These are phyloP conservation scores for Annulohypoxylon moriforme DNA, from an alignment of 495 filamentous ascomycete genomes.

Conservation along the genomic window DNA sequence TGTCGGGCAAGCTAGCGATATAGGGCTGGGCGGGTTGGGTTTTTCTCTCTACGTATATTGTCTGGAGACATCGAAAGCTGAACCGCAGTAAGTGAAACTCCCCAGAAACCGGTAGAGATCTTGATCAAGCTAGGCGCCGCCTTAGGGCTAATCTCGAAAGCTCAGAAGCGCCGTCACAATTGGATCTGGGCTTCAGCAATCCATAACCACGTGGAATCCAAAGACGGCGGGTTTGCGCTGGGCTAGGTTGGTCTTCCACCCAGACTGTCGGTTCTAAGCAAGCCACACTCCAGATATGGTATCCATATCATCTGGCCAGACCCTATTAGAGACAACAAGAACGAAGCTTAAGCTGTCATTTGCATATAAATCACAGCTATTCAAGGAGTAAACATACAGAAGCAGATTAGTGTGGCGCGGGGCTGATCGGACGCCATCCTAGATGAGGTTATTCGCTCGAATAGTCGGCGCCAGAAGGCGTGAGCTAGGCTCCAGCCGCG, in stretches of 20 bases:
- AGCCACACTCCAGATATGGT: neutral
- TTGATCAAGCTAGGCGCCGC: neutral
- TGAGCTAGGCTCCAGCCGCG: slow-evolving; percentile 7
- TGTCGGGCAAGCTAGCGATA: neutral
- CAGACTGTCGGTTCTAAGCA: neutral
- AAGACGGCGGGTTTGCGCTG: neutral
- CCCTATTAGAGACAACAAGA: neutral
- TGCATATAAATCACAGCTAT: neutral
- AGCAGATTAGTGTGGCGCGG: slow-evolving; percentile 7
- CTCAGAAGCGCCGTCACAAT: neutral
- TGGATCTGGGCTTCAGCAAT: neutral
- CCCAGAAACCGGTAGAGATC: neutral
- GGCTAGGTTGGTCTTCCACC: neutral
- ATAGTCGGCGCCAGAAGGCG: slow-evolving; percentile 6
- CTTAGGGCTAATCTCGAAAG: neutral
- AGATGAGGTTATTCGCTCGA: slow-evolving; percentile 9
- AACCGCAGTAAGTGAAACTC: neutral
- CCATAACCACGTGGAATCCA: neutral
- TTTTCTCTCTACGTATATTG: neutral
- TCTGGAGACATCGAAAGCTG: neutral
- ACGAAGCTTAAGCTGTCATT: neutral
- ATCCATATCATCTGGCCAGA: slow-evolving; percentile 7
- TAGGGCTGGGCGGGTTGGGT: neutral
- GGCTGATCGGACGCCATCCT: slow-evolving; percentile 6
- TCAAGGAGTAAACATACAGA: neutral